Percentiles rank a stretch among this genome's conserved stretches.
These are phyloP conservation scores for Rhodosporidiobolus odoratus DNA, from an alignment of 768 basidiomycete genomes.

Conservation along the genomic window DNA sequence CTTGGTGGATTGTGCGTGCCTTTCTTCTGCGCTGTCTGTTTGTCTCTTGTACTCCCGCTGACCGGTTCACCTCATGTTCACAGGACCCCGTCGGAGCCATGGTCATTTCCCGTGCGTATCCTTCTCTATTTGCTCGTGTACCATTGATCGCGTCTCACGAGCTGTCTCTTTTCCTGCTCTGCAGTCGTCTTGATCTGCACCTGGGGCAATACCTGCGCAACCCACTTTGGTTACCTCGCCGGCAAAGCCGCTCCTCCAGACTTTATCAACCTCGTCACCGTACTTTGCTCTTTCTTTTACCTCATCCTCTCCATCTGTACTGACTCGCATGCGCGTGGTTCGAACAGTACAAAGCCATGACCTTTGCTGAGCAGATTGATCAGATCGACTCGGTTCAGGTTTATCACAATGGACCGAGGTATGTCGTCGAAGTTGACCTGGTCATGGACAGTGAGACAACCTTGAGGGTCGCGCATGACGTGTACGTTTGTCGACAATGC, in stretches of 20 bases:
- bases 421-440: constrained; percentile 84
- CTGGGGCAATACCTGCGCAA: constrained; percentile 66
- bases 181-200: constrained; percentile 61
- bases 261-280: constrained; percentile 53
- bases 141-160: neutral
- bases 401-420: constrained; percentile 62
- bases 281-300: neutral
- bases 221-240: constrained; percentile 77
- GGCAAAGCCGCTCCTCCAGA: constrained; percentile 89
- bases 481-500: constrained; percentile 7
- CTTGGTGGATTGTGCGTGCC: neutral
- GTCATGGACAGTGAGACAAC: constrained; percentile 86
- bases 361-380: constrained; percentile 78
- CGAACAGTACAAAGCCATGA: constrained; percentile 71
- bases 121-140: constrained; percentile 3
- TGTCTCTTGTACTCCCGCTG: neutral
- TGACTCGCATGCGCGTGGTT: neutral
- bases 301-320: neutral
- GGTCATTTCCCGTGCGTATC: constrained; percentile 43
- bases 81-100: constrained; percentile 46
- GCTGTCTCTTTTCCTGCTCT: constrained; percentile 2
- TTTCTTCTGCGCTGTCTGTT: neutral
- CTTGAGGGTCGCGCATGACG: constrained; percentile 58
- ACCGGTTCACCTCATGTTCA: neutral
- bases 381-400: constrained; percentile 87